Evolutionary conservation across 176 grass and related monocot species (phyloP), one percentile per base, ranked within the genome.

Genomic region (Rhipidocladum racemiflorum): DNA sequence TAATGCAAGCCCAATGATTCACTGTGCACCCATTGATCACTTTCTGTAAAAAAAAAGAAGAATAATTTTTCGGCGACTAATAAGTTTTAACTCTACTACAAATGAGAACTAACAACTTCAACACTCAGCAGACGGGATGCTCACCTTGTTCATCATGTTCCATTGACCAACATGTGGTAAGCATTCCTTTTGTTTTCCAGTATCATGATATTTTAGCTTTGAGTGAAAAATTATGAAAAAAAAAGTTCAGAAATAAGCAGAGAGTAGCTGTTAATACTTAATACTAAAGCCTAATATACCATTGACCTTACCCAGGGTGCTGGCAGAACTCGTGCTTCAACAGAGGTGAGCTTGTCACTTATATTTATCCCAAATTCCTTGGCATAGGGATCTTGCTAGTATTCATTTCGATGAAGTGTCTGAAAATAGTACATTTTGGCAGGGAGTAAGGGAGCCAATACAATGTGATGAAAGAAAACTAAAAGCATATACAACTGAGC

Each of bases 141-240:
- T 64, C 71, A 75, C 91, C 91, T 93, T 93, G 72, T 93, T 93
- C 83, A 88, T 85, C 91, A 93, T 93, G 77, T 93, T 90, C 91
- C 88, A 93, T 72, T 90, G 88, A 55, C 91, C 91, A 49, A 86
- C 78, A 49, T 90, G 91, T 60, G 91, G 91, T 70, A 93, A 88
- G 39, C 85, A 93, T 74, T 93, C 88, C 77, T 88, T 90, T 30
- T 93, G 85, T 83, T 93, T 93, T 42, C 88, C 91, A 6, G 68
- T 77, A 40, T 93, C 91, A 57, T 90, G 73, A 62, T 93, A 93
- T 75, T 93, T 90, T 61, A 93, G 74, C 91, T 93, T 67, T 32
- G 69, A 20, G 55, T 67, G 32, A 34, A 65, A 53, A 72, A 75
- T 4, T 8, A 51, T 2, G 18, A 8, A 53, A 53, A 53, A 1